These are phyloP conservation scores for Penicillium paneum DNA, from an alignment of 2,329 filamentous ascomycete species.

Conservation along the genomic window DNA sequence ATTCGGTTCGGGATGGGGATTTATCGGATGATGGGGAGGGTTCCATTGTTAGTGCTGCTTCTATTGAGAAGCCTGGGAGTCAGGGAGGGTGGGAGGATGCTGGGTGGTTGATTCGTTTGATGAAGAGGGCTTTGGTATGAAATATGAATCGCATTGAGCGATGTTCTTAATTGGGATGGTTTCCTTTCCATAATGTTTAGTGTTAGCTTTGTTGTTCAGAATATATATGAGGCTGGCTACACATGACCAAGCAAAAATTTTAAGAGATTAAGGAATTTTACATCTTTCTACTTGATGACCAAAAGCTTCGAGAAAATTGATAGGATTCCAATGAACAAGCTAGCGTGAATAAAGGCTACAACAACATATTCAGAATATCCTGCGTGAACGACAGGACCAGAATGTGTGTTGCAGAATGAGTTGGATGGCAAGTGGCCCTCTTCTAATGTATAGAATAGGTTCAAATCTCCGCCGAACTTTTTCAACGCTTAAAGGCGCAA, in stretches of 20 bases:
- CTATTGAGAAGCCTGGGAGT: conserved; percentile 36
- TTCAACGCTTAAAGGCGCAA: not conserved
- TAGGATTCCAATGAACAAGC: conserved; percentile 4
- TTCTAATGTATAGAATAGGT: not conserved
- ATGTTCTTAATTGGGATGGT: not conserved
- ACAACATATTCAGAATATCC: not conserved
- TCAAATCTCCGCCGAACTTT: not conserved
- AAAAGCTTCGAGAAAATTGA: not conserved
- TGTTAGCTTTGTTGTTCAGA: not conserved
- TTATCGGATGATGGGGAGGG: conserved; percentile 20
- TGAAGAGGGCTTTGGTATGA: conserved; percentile 39
- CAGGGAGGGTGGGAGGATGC: conserved; percentile 57
- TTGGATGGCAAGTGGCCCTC: not conserved
- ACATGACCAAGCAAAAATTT: not conserved
- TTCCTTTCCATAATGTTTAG: conserved; percentile 2
- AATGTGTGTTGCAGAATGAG: not conserved
- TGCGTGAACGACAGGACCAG: not conserved
- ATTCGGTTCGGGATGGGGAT: conserved; percentile 10
- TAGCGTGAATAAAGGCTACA: not conserved
- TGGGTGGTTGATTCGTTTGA: conserved; percentile 56
- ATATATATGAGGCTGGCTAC: not conserved
- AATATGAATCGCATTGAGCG: conserved; percentile 1
- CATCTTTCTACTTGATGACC: not conserved
- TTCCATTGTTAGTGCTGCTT: not conserved
- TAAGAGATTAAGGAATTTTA: not conserved